Percentiles rank a stretch among this genome's conserved stretches.
Conservation (phyloP, 2,329 filamentous ascomycete genomes). For the Colletotrichum brevisporum region DNA sequence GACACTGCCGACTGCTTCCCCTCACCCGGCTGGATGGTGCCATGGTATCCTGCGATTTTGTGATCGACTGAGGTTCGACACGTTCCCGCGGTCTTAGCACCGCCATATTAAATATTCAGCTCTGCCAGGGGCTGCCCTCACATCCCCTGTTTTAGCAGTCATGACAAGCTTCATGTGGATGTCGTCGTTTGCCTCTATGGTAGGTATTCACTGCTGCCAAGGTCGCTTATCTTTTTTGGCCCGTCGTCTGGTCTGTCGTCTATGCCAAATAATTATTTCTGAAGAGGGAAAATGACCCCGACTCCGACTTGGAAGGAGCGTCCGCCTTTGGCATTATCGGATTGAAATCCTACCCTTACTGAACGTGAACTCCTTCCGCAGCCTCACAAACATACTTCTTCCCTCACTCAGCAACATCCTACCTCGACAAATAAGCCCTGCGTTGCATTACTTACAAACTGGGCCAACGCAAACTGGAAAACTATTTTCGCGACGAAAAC, state of each 20-base stretch:
- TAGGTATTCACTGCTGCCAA: not conserved
- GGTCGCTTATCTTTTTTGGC: not conserved
- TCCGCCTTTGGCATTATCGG: not conserved
- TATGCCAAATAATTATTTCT: slow-evolving; percentile 7
- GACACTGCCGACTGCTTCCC: slow-evolving; percentile 4
- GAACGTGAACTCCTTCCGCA: not conserved
- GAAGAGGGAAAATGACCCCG: not conserved
- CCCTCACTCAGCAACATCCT: not conserved
- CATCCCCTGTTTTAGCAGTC: not conserved
- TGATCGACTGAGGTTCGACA: slow-evolving; percentile 15
- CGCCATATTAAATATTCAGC: slow-evolving; percentile 16
- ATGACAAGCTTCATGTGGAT: slow-evolving; percentile 7
- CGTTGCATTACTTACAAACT: no score
- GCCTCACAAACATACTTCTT: not conserved
- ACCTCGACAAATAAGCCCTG: no score
- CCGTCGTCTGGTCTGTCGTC: slow-evolving; percentile 7
- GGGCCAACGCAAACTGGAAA: not conserved
- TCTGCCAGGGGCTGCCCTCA: not conserved
- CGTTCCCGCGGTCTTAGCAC: slow-evolving; percentile 5
- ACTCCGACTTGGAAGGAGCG: slow-evolving; percentile 7
- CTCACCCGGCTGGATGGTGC: not conserved
- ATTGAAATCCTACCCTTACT: not conserved
- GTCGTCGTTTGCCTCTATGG: not conserved
- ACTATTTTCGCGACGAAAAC: not conserved
- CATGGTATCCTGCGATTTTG: not conserved